Evolutionary conservation across 495 filamentous ascomycete species (phyloP).

Genomic region (Entonaema liquescens): DNA sequence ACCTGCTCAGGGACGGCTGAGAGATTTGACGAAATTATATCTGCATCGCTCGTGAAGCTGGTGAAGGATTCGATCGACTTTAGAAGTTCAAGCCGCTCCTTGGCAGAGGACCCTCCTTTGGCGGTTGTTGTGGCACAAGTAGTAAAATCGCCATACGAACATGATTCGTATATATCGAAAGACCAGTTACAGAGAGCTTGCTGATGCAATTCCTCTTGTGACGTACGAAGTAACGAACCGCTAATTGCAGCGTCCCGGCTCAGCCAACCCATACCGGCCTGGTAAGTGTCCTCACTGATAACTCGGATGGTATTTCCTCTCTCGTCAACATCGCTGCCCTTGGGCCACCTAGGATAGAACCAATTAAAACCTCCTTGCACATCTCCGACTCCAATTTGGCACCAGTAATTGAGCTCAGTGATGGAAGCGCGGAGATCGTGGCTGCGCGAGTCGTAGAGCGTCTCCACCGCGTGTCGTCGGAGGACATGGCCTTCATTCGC

Average conservation of each 20-base stretch:
- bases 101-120: conserved; percentile 7
- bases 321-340: conserved; percentile 70
- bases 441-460: conserved; percentile 72
- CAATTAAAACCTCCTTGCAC: conserved; percentile 87
- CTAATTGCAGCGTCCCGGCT: conserved; percentile 60
- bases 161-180: conserved; percentile 59
- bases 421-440: conserved; percentile 82
- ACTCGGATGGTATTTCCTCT: conserved; percentile 75
- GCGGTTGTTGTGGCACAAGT: conserved; percentile 46
- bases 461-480: conserved; percentile 67
- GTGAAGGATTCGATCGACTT: conserved; percentile 47
- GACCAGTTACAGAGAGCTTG: conserved; percentile 67
- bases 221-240: conserved; percentile 22
- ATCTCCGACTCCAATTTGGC: conserved; percentile 94
- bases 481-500: conserved; percentile 92
- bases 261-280: conserved; percentile 78
- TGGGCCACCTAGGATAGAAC: conserved; percentile 81
- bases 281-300: conserved; percentile 83
- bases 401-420: conserved; percentile 94
- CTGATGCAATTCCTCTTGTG: conserved; percentile 63
- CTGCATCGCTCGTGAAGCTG: conserved; percentile 60
- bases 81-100: conserved; percentile 39
- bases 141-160: conserved; percentile 44
- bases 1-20: conserved; percentile 46
- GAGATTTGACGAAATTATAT: conserved; percentile 50